Evolutionary conservation across 2,329 filamentous ascomycete genomes (phyloP).

Genomic region (Ophiocordyceps robertsii): DNA sequence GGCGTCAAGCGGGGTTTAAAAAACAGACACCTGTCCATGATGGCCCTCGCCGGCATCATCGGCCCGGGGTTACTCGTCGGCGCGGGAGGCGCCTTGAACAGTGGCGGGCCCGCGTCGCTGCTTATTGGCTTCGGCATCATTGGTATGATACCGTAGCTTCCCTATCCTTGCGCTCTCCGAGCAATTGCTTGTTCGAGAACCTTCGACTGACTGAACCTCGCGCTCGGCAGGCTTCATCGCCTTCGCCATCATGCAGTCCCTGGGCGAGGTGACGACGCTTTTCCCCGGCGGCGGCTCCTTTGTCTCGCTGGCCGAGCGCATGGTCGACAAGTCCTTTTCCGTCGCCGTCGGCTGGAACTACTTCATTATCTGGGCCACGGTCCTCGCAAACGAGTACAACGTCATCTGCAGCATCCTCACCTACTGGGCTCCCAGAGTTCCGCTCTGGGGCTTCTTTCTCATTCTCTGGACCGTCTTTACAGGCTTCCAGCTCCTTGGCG

Average conservation of each 20-base stretch:
- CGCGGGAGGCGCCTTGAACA: conserved; percentile 52
- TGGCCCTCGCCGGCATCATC: conserved; percentile 48
- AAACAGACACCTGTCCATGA: conserved; percentile 54
- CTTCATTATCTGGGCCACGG: conserved; percentile 52
- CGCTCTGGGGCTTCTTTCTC: conserved; percentile 54
- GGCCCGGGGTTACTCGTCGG: conserved; percentile 63
- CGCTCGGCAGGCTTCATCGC: conserved; percentile 39
- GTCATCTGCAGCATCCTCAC: conserved; percentile 51
- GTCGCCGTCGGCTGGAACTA: conserved; percentile 62
- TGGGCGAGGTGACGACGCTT: conserved; percentile 62
- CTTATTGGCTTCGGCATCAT: conserved; percentile 63
- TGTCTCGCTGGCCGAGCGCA: conserved; percentile 54
- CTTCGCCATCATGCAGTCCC: conserved; percentile 54
- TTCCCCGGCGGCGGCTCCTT: conserved; percentile 61
- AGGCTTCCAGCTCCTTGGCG: conserved; percentile 55
- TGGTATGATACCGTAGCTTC: conserved; percentile 18
- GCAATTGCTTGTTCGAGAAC: neutral
- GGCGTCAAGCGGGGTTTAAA: conserved; percentile 58
- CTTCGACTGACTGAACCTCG: neutral
- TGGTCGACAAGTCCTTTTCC: conserved; percentile 57
- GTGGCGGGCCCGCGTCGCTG: conserved; percentile 57
- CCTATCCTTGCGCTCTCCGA: neutral
- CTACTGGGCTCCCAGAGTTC: conserved; percentile 50
- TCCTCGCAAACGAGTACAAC: conserved; percentile 60
- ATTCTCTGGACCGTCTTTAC: conserved; percentile 65